Evolutionary conservation across 257 asterid species (phyloP).

Genomic region (Anisodus tanguticus): DNA sequence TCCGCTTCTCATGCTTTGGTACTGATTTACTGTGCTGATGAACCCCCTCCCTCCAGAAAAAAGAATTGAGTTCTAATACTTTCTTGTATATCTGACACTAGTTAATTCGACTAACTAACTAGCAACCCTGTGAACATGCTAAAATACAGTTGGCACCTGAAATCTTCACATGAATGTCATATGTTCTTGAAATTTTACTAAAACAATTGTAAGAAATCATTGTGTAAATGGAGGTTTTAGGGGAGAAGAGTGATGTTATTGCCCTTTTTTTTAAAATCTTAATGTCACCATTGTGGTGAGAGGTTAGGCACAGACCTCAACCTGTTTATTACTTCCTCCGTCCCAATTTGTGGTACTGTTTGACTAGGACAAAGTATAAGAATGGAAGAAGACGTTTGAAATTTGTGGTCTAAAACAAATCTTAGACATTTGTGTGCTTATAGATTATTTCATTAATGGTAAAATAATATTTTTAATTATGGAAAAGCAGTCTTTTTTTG

Average conservation of each 20-base stretch:
- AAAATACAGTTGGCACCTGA: background rate
- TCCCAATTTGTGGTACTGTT: too few species aligned
- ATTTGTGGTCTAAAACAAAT: too few species aligned
- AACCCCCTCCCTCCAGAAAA: background rate
- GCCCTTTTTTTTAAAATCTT: too few species aligned
- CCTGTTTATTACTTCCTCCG: too few species aligned
- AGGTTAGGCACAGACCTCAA: too few species aligned
- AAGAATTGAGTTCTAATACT: background rate
- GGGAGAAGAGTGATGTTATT: background rate
- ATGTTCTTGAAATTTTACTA: background rate
- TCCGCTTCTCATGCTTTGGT: background rate
- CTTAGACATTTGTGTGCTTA: too few species aligned
- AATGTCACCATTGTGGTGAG: too few species aligned
- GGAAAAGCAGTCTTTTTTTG: too few species aligned
- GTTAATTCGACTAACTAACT: background rate
- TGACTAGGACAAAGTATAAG: too few species aligned
- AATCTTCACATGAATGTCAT: background rate
- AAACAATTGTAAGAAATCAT: background rate
- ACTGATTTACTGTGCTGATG: background rate
- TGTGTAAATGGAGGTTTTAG: background rate
- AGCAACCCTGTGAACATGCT: background rate
- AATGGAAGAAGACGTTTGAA: too few species aligned
- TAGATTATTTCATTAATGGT: too few species aligned
- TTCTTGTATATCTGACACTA: background rate
- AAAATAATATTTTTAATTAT: too few species aligned